Evolutionary conservation across 164 flowering plant genomes (phyloP).

Genomic region (Brasenia schreberi): DNA sequence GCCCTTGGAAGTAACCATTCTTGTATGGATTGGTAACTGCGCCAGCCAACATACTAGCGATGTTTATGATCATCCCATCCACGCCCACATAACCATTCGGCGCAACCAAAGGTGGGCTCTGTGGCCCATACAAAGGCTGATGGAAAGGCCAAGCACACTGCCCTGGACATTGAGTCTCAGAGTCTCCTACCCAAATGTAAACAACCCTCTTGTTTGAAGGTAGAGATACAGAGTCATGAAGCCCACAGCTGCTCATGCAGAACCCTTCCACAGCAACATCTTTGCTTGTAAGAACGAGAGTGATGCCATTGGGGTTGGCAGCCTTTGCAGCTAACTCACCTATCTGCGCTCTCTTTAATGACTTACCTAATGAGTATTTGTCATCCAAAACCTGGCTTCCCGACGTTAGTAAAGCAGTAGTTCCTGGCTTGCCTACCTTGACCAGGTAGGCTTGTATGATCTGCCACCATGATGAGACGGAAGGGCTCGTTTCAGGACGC

Average conservation of each 20-base stretch:
- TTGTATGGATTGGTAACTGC: slow-evolving; percentile 15
- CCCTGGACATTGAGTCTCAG: slow-evolving; percentile 77
- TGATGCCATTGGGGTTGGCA: slow-evolving; percentile 21
- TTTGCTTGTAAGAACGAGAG: slow-evolving; percentile 27
- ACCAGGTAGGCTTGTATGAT: slow-evolving; percentile 21
- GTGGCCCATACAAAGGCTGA: slow-evolving; percentile 18
- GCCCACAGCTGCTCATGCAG: slow-evolving; percentile 2
- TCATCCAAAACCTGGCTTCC: slow-evolving; percentile 40
- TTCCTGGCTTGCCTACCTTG: slow-evolving; percentile 6
- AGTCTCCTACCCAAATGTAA: slow-evolving; percentile 74
- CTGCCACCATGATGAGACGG: slow-evolving; percentile 28
- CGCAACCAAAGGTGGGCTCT: slow-evolving; percentile 10
- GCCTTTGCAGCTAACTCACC: slow-evolving; percentile 32
- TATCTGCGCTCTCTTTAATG: slow-evolving; percentile 24
- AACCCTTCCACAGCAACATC: slow-evolving; percentile 18
- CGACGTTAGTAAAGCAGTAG: slow-evolving; percentile 18
- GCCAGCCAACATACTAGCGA: slow-evolving; percentile 1
- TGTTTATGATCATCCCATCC: too few relatives aligned
- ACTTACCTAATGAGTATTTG: slow-evolving; percentile 41
- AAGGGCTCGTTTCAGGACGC: slow-evolving; percentile 1
- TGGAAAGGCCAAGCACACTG: slow-evolving; percentile 80
- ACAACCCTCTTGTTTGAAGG: slow-evolving; percentile 7
- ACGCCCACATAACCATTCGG: slow-evolving; percentile 4
- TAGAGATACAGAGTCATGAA: slow-evolving; percentile 2
- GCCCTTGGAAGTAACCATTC: slow-evolving; percentile 20